Evolutionary conservation across 805 yeast genomes (phyloP).

Genomic region (Hanseniaspora taiwanica): DNA sequence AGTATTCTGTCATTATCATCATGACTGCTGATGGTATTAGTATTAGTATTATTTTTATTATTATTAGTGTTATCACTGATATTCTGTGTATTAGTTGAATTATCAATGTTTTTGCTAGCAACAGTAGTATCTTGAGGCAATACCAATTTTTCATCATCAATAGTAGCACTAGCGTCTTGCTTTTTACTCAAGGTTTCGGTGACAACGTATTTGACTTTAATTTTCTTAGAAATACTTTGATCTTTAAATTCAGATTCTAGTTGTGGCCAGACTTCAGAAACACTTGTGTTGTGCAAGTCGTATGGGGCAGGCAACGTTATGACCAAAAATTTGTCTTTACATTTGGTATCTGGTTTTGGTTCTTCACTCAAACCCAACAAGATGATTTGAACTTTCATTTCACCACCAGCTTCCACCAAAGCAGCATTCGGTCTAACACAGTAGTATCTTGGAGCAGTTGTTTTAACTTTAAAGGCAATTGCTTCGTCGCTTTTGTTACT

Average conservation of each 20-base stretch:
- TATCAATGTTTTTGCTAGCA: no score
- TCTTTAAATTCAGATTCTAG: slow-evolving; percentile 47
- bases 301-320: slow-evolving; percentile 69
- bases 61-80: slow-evolving; percentile 15
- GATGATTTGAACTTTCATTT: slow-evolving; percentile 64
- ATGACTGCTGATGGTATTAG: no score
- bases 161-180: no score
- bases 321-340: slow-evolving; percentile 86
- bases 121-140: no score
- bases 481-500: slow-evolving; percentile 45
- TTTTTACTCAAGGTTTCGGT: no score
- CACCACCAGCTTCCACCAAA: slow-evolving; percentile 58
- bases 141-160: no score
- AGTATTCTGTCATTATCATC: no score
- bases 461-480: slow-evolving; percentile 88
- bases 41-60: no score
- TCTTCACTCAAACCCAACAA: slow-evolving; percentile 73
- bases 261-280: slow-evolving; percentile 64
- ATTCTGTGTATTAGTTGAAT: no score
- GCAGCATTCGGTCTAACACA: slow-evolving; percentile 96
- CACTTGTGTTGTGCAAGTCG: slow-evolving; percentile 39
- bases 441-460: slow-evolving; percentile 92
- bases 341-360: slow-evolving; percentile 52
- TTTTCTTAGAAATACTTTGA: slow-evolving; percentile 48
- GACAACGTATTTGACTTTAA: slow-evolving; percentile 42